A percentile compares a stretch with the other conserved stretches of the same genome.
phyloP scores from a whole-genome alignment of 2,329 filamentous ascomycete genomes.

The Alternaria viburni region DNA sequence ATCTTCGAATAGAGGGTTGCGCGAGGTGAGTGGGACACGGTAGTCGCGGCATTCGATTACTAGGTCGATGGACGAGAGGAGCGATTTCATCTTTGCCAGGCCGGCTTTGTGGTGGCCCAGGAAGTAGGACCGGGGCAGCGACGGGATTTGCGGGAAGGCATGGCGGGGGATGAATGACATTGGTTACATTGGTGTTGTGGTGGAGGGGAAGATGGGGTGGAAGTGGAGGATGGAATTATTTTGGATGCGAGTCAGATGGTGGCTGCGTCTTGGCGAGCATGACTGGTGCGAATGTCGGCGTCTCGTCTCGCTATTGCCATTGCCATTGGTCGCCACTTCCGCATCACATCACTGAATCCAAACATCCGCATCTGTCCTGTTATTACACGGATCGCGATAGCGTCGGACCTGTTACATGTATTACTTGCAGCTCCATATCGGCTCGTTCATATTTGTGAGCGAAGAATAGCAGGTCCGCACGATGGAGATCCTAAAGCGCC shows the following conservation, averaged over 20 bases:
- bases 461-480: not conserved
- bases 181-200: slow-evolving; percentile 17
- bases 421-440: not conserved
- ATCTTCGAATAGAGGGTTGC: slow-evolving; percentile 88
- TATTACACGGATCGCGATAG: not conserved
- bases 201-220: not conserved
- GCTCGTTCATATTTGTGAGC: not conserved
- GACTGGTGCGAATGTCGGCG: not conserved
- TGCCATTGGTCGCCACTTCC: not conserved
- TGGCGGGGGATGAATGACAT: slow-evolving; percentile 71
- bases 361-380: not conserved
- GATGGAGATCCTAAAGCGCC: not conserved
- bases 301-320: not conserved
- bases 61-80: slow-evolving; percentile 81
- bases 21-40: slow-evolving; percentile 84
- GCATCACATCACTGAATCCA: not conserved
- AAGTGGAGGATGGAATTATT: slow-evolving; percentile 1
- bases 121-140: slow-evolving; percentile 88
- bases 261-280: not conserved
- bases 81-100: slow-evolving; percentile 79
- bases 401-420: not conserved
- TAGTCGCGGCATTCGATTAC: slow-evolving; percentile 96
- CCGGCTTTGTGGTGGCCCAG: slow-evolving; percentile 90
- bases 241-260: slow-evolving; percentile 5
- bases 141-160: slow-evolving; percentile 73